These are phyloP conservation scores for Clausena lansium DNA, from an alignment of 345 rosid species.

Conservation along the genomic window DNA sequence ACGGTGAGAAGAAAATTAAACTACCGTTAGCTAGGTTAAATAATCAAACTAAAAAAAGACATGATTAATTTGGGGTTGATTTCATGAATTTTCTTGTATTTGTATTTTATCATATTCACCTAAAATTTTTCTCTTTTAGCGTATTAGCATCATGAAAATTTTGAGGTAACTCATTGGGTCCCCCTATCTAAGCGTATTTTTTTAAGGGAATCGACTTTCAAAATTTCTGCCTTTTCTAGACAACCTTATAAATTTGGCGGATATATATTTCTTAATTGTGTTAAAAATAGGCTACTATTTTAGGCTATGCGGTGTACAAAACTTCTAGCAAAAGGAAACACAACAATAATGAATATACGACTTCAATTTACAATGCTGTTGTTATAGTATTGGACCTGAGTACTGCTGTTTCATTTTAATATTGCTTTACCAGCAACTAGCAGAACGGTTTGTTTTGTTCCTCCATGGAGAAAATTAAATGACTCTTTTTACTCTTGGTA, in stretches of 20 bases:
- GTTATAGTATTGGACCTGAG: background rate
- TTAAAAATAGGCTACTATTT: background rate
- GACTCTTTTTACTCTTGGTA: slow-evolving; percentile 2
- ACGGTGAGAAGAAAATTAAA: no score
- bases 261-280: background rate
- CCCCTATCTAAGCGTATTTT: no score
- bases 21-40: no score
- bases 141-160: no score
- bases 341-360: background rate
- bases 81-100: no score
- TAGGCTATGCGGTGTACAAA: background rate
- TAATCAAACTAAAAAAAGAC: no score
- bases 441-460: background rate
- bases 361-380: slow-evolving; percentile 4
- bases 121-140: no score
- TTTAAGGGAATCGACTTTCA: background rate
- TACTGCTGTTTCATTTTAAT: background rate
- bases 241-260: background rate
- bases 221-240: background rate
- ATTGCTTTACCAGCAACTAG: background rate
- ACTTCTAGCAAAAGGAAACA: background rate
- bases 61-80: no score
- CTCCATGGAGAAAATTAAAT: background rate
- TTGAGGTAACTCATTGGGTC: no score
- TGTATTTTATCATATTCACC: no score